Evolutionary conservation across 2,329 filamentous ascomycete species (phyloP).

Genomic region (Albophoma yamanashiensis): DNA sequence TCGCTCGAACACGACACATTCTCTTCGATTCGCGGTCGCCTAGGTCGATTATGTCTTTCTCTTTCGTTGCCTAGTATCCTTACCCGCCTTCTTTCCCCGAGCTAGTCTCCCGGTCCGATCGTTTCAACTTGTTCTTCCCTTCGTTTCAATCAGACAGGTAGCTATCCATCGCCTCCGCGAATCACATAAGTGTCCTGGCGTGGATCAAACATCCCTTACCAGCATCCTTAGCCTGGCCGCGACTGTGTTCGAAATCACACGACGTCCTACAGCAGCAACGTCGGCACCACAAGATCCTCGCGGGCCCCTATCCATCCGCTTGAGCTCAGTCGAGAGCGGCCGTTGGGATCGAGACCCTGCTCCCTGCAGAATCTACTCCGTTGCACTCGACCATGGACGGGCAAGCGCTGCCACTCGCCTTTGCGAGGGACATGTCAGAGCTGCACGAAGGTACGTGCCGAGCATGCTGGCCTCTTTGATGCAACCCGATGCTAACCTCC

Average conservation of each 20-base stretch:
- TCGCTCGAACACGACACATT: constrained; percentile 3
- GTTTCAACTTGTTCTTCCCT: constrained; percentile 14
- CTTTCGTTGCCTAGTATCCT: constrained; percentile 12
- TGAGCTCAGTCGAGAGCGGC: neutral
- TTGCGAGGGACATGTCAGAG: constrained; percentile 18
- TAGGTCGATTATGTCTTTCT: constrained; percentile 24
- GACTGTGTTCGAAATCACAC: neutral
- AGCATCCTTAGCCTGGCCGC: neutral
- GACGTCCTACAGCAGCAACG: neutral
- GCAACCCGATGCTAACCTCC: neutral
- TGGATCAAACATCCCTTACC: neutral
- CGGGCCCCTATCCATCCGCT: neutral
- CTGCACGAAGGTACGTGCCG: constrained; percentile 17
- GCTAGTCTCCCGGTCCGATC: constrained; percentile 11
- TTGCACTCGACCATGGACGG: neutral
- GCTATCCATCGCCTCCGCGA: neutral
- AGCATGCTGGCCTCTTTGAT: neutral
- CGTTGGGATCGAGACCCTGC: neutral
- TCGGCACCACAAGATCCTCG: neutral
- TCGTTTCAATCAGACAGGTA: constrained; percentile 4
- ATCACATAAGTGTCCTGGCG: neutral
- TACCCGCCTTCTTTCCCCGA: constrained; percentile 7
- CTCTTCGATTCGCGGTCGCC: constrained; percentile 8
- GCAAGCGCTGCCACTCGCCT: constrained; percentile 1
- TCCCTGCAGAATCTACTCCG: neutral